phyloP scores from a whole-genome alignment of 345 rosid species.

The Luvunga scandens region DNA sequence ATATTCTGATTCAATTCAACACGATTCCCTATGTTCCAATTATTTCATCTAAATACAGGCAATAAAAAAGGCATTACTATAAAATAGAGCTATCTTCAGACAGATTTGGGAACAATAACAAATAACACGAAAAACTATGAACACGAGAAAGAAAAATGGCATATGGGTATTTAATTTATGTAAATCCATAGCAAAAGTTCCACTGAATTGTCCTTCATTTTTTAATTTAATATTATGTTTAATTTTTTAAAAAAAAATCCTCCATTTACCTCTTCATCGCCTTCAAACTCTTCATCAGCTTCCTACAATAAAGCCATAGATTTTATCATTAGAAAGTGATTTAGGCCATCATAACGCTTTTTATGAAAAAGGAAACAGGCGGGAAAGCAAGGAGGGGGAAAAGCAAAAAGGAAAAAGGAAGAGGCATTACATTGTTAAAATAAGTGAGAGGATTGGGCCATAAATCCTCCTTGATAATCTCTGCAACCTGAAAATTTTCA shows the following conservation, averaged over 20 bases:
- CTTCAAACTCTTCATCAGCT: conserved; percentile 67
- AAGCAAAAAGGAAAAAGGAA: neutral
- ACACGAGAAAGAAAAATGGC: neutral
- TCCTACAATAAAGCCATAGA: conserved; percentile 39
- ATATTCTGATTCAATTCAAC: neutral
- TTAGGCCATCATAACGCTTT: neutral
- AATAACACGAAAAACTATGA: neutral
- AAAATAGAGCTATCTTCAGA: neutral
- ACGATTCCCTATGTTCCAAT: neutral
- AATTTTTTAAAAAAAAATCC: neutral
- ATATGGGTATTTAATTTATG: neutral
- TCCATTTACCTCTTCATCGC: conserved; percentile 54
- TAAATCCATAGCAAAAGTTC: neutral
- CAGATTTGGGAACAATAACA: neutral
- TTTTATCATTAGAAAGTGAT: neutral
- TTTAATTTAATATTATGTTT: neutral
- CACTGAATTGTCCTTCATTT: neutral
- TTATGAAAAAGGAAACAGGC: neutral
- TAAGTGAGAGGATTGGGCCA: conserved; percentile 93
- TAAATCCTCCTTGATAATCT: conserved; percentile 86
- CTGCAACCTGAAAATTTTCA: conserved; percentile 64
- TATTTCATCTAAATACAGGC: neutral
- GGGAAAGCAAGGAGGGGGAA: neutral
- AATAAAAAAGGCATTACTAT: neutral
- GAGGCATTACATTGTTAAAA: conserved; percentile 64